These are phyloP conservation scores for Chalciporus piperatus DNA, from an alignment of 768 basidiomycete species.

Conservation along the genomic window DNA sequence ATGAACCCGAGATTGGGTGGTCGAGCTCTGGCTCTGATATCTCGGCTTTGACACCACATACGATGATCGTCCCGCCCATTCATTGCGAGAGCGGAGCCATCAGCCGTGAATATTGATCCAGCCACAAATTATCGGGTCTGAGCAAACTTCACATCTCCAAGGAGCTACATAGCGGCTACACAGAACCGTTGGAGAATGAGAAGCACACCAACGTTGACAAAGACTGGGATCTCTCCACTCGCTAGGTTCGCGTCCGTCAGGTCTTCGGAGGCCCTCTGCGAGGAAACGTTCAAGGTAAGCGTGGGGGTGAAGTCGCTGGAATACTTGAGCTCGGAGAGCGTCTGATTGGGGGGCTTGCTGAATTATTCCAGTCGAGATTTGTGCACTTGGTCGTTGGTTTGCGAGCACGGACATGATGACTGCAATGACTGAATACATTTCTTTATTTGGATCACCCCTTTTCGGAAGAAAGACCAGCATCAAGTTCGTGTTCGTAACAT, in stretches of 20 bases:
- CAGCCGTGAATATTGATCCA: conserved; percentile 94
- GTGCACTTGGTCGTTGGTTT: background rate
- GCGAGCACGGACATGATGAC: background rate
- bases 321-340: conserved; percentile 43
- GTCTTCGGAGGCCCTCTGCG: conserved; percentile 70
- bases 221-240: conserved; percentile 77
- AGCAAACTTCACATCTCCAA: background rate
- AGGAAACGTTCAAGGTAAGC: conserved; percentile 88
- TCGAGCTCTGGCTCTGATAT: conserved; percentile 88
- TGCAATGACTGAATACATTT: background rate
- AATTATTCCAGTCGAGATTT: background rate
- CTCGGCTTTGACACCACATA: conserved; percentile 96
- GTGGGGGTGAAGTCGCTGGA: conserved; percentile 86
- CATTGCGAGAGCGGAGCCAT: conserved; percentile 94
- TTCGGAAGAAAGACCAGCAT: no score
- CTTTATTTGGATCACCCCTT: background rate
- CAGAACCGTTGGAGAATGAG: background rate
- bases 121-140: background rate
- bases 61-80: conserved; percentile 89
- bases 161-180: background rate
- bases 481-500: no score
- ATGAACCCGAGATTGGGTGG: conserved; percentile 73
- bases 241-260: conserved; percentile 73
- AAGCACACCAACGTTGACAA: conserved; percentile 73
- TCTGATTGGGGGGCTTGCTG: conserved; percentile 16